Base-by-base conservation (phyloP, 2,329 filamentous ascomycete genomes). In the Sclerotinia minor region DNA sequence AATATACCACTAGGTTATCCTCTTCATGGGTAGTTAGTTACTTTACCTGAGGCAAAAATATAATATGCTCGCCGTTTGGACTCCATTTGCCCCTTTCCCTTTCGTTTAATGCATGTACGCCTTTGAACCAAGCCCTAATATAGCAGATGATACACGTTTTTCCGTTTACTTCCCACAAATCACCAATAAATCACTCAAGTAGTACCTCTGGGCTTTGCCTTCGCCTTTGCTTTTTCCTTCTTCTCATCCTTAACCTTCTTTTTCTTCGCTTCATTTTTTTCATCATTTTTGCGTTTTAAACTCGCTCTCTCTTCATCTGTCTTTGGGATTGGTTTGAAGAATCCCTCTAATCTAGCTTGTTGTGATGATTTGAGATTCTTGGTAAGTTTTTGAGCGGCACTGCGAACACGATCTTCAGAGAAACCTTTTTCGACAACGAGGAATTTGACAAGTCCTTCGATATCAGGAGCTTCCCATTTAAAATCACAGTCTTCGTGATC, bases 401-500 rank as follows among this genome's bases (percentile, higher is more conserved):
- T 87, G 49, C 94, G 87, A 11, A 99, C 95, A 24, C 95, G 86
- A 77, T 99, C 95, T 78, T 99, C 96, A 41, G 89, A 96, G 83
- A 99, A 99, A 0, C 94, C 95, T 81, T 99, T 99, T 77, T 98
- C 95, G 7, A 87, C 87, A 4, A 97, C 95, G 2, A 99, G 82
- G 79, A 92, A 99, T 74, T 95, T 86, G 71, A 99, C 87, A 0
- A 99, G 85, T 0, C 92, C 94, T 2, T 97, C 93, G 1, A 95
- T 83, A 75, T 99, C 94, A 4, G 95, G 95, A 69, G 89, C 89
- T 55, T 97, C 93, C 95, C 96, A 99, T 80, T 97, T 97, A 83
- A 98, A 97, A 77, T 99, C 93, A 79, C 94, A 98, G 17, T 92
- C 88, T 0, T 91, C 87, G 75, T 96, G 87, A 73, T 96, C 91